Evolutionary conservation across 192 early-diverging fungal species (phyloP), one percentile per base, ranked within the genome.

Genomic region (Haplosporangium gracile): DNA sequence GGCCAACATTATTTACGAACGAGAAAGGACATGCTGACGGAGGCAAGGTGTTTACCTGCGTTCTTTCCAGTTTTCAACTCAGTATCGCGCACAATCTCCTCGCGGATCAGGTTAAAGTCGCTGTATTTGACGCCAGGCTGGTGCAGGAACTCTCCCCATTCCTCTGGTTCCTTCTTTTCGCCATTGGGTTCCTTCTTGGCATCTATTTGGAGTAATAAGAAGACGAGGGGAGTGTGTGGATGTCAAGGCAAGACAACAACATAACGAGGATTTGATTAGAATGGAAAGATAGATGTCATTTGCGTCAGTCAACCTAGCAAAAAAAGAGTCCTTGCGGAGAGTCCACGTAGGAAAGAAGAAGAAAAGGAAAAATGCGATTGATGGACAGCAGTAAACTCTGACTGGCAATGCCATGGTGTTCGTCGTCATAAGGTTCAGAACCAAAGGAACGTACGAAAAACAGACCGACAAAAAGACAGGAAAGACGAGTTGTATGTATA

Each of bases 91-190:
- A 95, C 93, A 88, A 99, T 99, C 82, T 99, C 99, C 1, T 97
- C 96, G 47, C 99, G 93, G 85, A 99, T 99, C 86, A 99, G 95
- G 88, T 97, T 89, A 91, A 99, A 99, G 89, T 99, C 92, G 53
- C 90, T 93, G 83, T 99, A 99, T 92, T 98, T 98, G 82, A 96
- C 95, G 15, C 98, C 98, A 4, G 99, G 99, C 78, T 97, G 89
- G 89, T 99, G 99, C 73, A 99, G 87, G 85, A 99, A 99, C 89
- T 99, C 99, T 68, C 99, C 99, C 97, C 97, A 99, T 89, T 99
- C 99, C 57, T 97, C 92, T 8, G 83, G 68, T 60, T 90, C 83
- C 63, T 91, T 88, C 75, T 96, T 94, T 39, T 93, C 91, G 29
- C 89, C 82, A 68, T 42, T 74, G 34, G 68, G 72, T 26, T 74